These are phyloP conservation scores for Neurospora pannonica DNA, from an alignment of 495 filamentous ascomycete genomes.

Conservation along the genomic window DNA sequence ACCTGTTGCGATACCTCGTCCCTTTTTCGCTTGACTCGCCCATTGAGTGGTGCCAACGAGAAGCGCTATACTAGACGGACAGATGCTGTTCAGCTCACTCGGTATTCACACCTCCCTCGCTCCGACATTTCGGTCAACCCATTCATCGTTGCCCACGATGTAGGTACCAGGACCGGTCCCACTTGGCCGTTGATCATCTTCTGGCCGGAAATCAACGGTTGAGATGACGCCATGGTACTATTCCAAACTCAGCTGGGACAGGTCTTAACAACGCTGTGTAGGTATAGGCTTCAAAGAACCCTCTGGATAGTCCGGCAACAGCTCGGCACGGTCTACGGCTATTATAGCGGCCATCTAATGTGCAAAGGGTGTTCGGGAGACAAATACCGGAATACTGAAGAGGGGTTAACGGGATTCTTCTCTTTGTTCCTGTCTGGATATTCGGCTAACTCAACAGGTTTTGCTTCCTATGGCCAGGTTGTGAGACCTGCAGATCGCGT, in stretches of 20 bases:
- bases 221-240: neutral
- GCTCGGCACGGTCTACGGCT: neutral
- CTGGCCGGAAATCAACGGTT: neutral
- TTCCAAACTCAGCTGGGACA: neutral
- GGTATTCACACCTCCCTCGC: neutral
- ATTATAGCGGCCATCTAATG: neutral
- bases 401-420: neutral
- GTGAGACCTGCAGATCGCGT: constrained; percentile 7
- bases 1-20: neutral
- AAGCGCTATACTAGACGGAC: neutral
- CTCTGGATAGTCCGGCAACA: neutral
- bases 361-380: neutral
- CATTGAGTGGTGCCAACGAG: neutral
- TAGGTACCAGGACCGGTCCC: neutral
- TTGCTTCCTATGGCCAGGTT: neutral
- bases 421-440: neutral
- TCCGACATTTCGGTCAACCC: neutral
- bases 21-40: neutral
- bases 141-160: neutral
- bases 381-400: neutral
- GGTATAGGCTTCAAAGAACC: neutral
- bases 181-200: neutral
- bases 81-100: neutral
- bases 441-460: neutral
- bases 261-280: neutral